Evolutionary conservation across 345 rosid genomes (phyloP).

Genomic region (Eucalyptus fibrosa): DNA sequence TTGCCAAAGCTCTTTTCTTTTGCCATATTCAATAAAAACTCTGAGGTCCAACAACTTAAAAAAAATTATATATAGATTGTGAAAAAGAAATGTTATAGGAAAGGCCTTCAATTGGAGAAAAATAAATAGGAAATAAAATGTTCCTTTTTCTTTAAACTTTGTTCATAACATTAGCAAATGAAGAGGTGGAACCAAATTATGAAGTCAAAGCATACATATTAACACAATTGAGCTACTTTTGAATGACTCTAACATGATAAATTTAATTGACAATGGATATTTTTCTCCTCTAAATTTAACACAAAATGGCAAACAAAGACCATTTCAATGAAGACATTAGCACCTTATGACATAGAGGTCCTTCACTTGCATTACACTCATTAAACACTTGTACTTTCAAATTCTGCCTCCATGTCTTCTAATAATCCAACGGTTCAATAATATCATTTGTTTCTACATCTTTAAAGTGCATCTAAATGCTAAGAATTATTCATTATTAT

Average conservation of each 20-base stretch:
- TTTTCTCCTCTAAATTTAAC: background rate
- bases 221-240: background rate
- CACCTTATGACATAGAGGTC: no score
- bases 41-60: background rate
- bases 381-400: no score
- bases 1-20: background rate
- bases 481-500: background rate
- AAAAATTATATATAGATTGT: background rate
- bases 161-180: background rate
- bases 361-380: background rate
- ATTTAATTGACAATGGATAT: background rate
- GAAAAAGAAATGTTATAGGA: background rate
- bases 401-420: background rate
- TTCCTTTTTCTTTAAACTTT: background rate
- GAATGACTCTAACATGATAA: background rate
- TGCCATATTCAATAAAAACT: background rate
- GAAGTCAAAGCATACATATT: background rate
- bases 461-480: background rate
- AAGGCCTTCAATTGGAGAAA: background rate
- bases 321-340: background rate
- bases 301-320: background rate
- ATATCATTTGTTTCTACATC: background rate
- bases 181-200: background rate
- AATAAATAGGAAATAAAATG: background rate
- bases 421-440: background rate